Base-by-base conservation (phyloP, 2,329 filamentous ascomycete genomes). In the Monosporascus sp. region DNA sequence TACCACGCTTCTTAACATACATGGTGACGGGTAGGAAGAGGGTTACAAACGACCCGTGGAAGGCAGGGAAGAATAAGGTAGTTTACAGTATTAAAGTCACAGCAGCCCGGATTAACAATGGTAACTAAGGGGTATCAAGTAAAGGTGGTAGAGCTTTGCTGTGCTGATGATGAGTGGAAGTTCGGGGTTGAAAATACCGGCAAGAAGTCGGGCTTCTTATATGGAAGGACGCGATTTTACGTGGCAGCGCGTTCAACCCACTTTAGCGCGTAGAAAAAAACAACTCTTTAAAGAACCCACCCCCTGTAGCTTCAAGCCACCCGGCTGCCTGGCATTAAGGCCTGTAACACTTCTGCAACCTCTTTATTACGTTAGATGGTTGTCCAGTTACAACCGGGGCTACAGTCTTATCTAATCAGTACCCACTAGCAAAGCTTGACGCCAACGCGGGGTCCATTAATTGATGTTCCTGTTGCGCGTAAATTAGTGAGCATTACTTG, bases 1-100 rank as follows among this genome's bases (percentile, higher is more conserved):
- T 76, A 83, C 81, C 81, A 69, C 82, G 77, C 78, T 84, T 84
- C 70, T 78, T 79, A 70, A 85, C 82, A 69, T 80, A 85, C 82
- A 85, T 85, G 66, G 65, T 70, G 74, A 65, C 60, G 60, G 57
- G 56, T 54, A 57, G 61, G 59, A 57, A 54, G 56, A 57, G 57
- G 51, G 17, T 11, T 26, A 9, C 11, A 16, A n/a, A 52, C 52
- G 54, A 58, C 50, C 51, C 52, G 56, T 46, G 56, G 55, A 56
- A 56, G 56, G 52, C 50, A 54, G 57, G 45, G 47, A 54, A 8
- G 53, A 49, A 51, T n/a, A 52, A 26, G 19, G n/a, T 51, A 51
- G 7, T 48, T 53, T 55, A 40, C n/a, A 41, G 48, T 46, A 44
- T 31, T 31, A 37, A 49, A 26, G 44, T 20, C 40, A 45, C 53